Evolutionary conservation across 2,329 filamentous ascomycete genomes (phyloP).

Genomic region (Myriangium duriaei): DNA sequence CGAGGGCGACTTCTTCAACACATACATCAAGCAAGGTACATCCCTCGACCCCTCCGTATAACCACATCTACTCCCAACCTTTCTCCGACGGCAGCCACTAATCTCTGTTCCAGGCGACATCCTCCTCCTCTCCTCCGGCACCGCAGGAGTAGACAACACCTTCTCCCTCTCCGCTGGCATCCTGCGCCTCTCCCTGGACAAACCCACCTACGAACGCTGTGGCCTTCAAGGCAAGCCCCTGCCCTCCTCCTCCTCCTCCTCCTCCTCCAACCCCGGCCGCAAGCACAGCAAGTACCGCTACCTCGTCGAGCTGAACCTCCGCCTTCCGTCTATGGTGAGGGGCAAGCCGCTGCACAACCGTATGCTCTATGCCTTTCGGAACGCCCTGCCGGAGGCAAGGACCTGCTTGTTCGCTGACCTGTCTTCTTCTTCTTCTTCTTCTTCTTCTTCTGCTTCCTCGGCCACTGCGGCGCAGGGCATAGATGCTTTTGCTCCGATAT

Average conservation of each 20-base stretch:
- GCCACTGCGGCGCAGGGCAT: constrained; percentile 12
- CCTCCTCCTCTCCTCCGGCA: constrained; percentile 72
- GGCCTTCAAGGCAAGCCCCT: constrained; percentile 64
- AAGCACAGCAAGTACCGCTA: constrained; percentile 61
- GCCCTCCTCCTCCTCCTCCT: no score
- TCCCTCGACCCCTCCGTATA: neutral
- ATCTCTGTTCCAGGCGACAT: constrained; percentile 63
- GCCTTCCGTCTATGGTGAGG: constrained; percentile 60
- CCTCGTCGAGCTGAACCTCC: constrained; percentile 64
- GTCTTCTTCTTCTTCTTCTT: constrained; percentile 9
- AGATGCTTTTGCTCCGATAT: constrained; percentile 22
- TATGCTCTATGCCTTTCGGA: constrained; percentile 64
- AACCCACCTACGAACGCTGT: constrained; percentile 67
- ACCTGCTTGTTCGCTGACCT: constrained; percentile 71
- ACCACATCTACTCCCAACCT: no score
- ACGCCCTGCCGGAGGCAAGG: constrained; percentile 54
- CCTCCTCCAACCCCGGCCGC: no score
- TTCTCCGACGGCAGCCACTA: no score
- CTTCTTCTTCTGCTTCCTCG: neutral
- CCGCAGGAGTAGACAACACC: constrained; percentile 54
- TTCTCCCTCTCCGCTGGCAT: constrained; percentile 61
- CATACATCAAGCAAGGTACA: constrained; percentile 68
- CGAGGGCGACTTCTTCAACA: constrained; percentile 63
- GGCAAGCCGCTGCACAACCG: constrained; percentile 76
- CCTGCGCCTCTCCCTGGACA: constrained; percentile 66